These are phyloP conservation scores for Pholiota microspora DNA, from an alignment of 768 basidiomycete genomes.

Conservation along the genomic window DNA sequence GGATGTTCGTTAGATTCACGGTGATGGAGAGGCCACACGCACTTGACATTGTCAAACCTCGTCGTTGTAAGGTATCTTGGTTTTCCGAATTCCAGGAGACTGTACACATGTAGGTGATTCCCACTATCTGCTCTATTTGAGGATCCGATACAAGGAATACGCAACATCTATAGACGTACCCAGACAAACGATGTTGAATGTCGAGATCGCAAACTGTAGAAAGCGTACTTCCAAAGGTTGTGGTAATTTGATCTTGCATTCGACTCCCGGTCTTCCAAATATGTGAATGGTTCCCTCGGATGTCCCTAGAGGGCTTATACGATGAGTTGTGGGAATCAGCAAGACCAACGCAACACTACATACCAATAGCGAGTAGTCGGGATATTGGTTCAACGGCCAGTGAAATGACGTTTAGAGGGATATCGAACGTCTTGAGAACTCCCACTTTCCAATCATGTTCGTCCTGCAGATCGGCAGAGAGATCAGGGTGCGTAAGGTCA, in stretches of 20 bases:
- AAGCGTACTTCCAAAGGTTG: conserved; percentile 51
- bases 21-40: conserved; percentile 15
- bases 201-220: conserved; percentile 56
- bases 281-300: conserved; percentile 59
- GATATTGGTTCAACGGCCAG: conserved; percentile 60
- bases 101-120: conserved; percentile 59
- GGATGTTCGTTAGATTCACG: conserved; percentile 3
- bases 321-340: conserved; percentile 1
- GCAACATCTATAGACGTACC: conserved; percentile 42
- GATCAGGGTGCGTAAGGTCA: conserved; percentile 39
- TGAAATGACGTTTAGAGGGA: conserved; percentile 48
- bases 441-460: conserved; percentile 56
- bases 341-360: not conserved
- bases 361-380: conserved; percentile 62
- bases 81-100: conserved; percentile 47
- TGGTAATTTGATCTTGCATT: conserved; percentile 44
- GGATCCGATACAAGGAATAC: not conserved
- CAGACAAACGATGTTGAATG: conserved; percentile 56
- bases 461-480: conserved; percentile 58
- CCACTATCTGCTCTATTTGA: conserved; percentile 39
- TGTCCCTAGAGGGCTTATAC: conserved; percentile 56
- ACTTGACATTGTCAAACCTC: conserved; percentile 50
- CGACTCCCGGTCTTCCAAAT: conserved; percentile 68
- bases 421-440: conserved; percentile 45
- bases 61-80: conserved; percentile 52